These are phyloP conservation scores for Saturnispora diversa DNA, from an alignment of 805 yeast genomes.

Conservation along the genomic window DNA sequence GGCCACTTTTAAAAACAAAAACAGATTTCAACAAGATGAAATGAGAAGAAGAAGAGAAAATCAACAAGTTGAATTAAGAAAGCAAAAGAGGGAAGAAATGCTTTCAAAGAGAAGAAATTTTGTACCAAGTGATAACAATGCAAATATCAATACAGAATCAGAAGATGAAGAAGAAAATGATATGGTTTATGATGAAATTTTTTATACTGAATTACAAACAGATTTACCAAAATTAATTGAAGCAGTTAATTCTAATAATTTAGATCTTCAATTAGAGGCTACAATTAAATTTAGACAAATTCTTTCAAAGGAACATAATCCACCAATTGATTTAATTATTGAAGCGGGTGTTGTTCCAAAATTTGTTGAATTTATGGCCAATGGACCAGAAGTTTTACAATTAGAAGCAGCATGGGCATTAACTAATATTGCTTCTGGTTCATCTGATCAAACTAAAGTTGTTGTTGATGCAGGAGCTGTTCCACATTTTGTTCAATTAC, in stretches of 20 bases:
- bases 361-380: conserved; percentile 75
- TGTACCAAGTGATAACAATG: conserved; percentile 25
- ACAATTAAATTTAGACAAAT: conserved; percentile 91
- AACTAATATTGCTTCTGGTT: conserved; percentile 94
- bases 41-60: conserved; percentile 96
- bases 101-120: conserved; percentile 89
- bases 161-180: conserved; percentile 47
- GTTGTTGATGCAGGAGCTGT: conserved; percentile 94
- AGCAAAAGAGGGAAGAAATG: conserved; percentile 93
- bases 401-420: conserved; percentile 99
- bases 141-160: conserved; percentile 40
- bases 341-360: conserved; percentile 90
- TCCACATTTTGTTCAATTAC: conserved; percentile 77
- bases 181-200: conserved; percentile 26
- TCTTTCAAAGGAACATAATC: conserved; percentile 87
- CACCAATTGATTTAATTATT: conserved; percentile 91
- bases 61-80: conserved; percentile 92
- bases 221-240: conserved; percentile 84
- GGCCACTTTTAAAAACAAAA: conserved; percentile 90
- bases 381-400: conserved; percentile 80
- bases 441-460: conserved; percentile 77
- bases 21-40: conserved; percentile 90
- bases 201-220: conserved; percentile 42
- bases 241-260: conserved; percentile 64
- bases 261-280: conserved; percentile 77